These are phyloP conservation scores for Entelexis sorbosivorans DNA, from an alignment of 1,139 yeast species.

Conservation along the genomic window DNA sequence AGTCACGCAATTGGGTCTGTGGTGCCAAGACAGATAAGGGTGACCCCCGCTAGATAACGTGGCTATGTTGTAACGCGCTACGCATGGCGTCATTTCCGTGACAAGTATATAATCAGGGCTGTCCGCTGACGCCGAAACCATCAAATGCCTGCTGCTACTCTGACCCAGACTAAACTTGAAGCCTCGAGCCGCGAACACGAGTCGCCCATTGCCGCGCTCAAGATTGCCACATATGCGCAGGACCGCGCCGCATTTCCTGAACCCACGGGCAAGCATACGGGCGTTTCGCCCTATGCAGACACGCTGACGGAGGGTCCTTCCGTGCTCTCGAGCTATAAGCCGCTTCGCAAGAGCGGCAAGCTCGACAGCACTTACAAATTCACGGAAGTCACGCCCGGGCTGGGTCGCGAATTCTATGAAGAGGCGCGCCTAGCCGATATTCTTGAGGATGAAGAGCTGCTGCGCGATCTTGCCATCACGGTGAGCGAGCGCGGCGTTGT, in stretches of 20 bases:
- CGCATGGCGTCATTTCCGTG: too few species aligned
- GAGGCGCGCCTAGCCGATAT: slow-evolving; percentile 9
- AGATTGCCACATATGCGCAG: background rate
- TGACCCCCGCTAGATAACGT: too few species aligned
- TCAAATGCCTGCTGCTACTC: too few species aligned
- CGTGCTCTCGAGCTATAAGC: slow-evolving; percentile 16
- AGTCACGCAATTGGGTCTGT: too few species aligned
- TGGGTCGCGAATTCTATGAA: slow-evolving; percentile 26
- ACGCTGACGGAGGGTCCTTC: slow-evolving; percentile 22
- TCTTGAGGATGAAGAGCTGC: slow-evolving; percentile 6
- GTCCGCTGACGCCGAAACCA: too few species aligned
- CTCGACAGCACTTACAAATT: slow-evolving; percentile 23
- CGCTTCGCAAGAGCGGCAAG: slow-evolving; percentile 15
- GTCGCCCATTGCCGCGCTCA: background rate
- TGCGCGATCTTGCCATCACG: slow-evolving; percentile 10
- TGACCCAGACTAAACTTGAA: background rate
- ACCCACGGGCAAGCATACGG: background rate
- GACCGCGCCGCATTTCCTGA: background rate
- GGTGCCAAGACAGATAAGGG: too few species aligned
- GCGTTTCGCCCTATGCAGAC: slow-evolving; percentile 25
- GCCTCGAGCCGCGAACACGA: too few species aligned
- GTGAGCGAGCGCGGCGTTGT: slow-evolving; percentile 12
- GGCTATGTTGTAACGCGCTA: too few species aligned
- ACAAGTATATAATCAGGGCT: too few species aligned
- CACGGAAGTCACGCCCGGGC: slow-evolving; percentile 26